Evolutionary conservation across 495 filamentous ascomycete species (phyloP), one percentile per base, ranked within the genome.

Genomic region (Penicillium angulare): DNA sequence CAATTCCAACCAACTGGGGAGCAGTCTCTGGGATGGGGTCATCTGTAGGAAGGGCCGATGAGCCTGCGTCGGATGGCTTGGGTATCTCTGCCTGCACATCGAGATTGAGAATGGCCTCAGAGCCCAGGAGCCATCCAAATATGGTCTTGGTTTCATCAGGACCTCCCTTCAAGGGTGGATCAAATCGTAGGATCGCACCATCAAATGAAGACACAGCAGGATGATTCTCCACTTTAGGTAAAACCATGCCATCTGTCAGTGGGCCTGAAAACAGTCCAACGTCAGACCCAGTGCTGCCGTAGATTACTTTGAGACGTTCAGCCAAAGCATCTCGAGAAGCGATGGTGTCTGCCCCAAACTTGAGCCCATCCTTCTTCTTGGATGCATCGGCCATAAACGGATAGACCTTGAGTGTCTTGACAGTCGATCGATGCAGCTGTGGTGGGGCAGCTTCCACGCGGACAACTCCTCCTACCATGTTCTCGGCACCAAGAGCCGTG

Each of bases 331-430:
- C 85, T 36, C 80, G 73, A 55, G 90, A 86, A 7, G 83, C 79
- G 47, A 87, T 88, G 7, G 88, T 87, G 50, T 95, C 89, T 6
- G 89, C 88, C 5, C 95, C 95, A 61, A 97, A 96, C 60, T 86
- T 91, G 16, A 97, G 71, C 0, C 88, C 86, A 31, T 81, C 78
- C 13, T 73, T 73, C 18, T 79, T 69, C 44, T 79, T 81, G 13
- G 73, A 64, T 2, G 68, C 65, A 22, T 80, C 69, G 2, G 76
- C 68, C 7, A 79, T 68, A 55, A 96, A 96, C 0, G 93, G 95
- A 55, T 83, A 88, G 0, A 97, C 68, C 51, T 87, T 93, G 15
- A 98, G 62, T 31, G 57, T 58, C 52, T 76, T 73, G 16, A 80
- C 69, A 1, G 74, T 68, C 21, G 76, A 80, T 48, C 78, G 78